Base-by-base conservation (phyloP, 2,329 filamentous ascomycete species). In the Penicillium sp. region DNA sequence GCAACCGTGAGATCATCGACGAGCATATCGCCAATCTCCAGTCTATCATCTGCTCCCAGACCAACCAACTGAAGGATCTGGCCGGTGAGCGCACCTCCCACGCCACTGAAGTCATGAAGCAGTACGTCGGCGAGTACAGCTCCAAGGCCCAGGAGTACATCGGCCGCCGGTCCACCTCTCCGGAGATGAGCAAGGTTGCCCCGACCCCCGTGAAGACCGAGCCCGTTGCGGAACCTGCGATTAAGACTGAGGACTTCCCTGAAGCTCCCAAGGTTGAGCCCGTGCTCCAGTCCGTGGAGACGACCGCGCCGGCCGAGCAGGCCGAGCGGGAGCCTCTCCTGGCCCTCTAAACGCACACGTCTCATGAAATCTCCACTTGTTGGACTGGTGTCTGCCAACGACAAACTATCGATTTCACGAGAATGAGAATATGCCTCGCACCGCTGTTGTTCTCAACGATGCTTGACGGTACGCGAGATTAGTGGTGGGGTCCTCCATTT, bases 1-100 rank as follows among this genome's bases (percentile, higher is more conserved):
- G 75, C 71, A 84, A 85, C 75, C 78, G 78, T 60, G 79, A 83
- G 56, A 60, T 80, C 55, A 84, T 85, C 56, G 81, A 85, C 58
- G 69, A 72, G 46, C 79, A 84, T 56, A 69, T 84, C 41, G 69
- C 75, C 56, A 74, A 80, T 56, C 71, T 74, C 35, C 71, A 75
- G 59, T 65, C 76, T 43, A 66, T 82, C 52, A 70, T 81, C 58
- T 76, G 72, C 63, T 68, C 77, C 58, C 81, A 84, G 65, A 76
- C 80, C 26, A 72, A 69, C 47, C 81, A 84, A 61, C 68, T 83
- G 56, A 77, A 77, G 64, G 76, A 80, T 40, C 66, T 84, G 50
- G 80, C 80, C 42, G 77, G 76, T 48, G 75, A 83, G 61, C 80
- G 79, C 55, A 80, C 79, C 48, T 73, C 71, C 56, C 78, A 77